These are phyloP conservation scores for Olyra latifolia DNA, from an alignment of 176 grass and related monocot genomes.

Conservation along the genomic window DNA sequence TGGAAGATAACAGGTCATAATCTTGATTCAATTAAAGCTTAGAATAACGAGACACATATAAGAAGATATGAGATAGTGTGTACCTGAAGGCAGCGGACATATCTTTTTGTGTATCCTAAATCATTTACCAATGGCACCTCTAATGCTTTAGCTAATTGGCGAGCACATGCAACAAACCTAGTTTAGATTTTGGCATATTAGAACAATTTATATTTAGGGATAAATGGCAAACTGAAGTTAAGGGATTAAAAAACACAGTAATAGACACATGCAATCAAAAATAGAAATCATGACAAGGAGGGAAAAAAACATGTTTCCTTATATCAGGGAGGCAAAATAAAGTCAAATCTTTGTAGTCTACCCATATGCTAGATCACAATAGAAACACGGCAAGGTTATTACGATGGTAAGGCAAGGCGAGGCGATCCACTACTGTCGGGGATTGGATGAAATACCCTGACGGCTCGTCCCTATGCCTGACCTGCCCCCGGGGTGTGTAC, in stretches of 20 bases:
- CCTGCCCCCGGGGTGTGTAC: too few species aligned
- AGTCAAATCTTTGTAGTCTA: neutral
- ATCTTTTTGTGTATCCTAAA: constrained; percentile 99
- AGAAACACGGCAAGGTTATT: neutral
- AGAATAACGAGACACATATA: neutral
- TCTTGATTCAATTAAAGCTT: neutral
- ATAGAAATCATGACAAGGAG: neutral
- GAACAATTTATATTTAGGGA: neutral
- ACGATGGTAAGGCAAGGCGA: too few species aligned
- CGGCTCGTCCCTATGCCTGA: too few species aligned
- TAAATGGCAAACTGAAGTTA: neutral
- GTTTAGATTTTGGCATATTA: constrained; percentile 27
- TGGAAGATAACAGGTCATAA: constrained; percentile 6
- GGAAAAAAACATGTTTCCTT: neutral
- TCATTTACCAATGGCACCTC: constrained; percentile 99
- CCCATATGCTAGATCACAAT: neutral
- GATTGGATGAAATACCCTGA: too few species aligned
- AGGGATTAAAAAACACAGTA: neutral
- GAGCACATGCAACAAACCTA: constrained; percentile 91
- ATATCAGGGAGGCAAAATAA: neutral
- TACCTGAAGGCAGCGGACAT: constrained; percentile 96
- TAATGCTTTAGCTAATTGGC: constrained; percentile 82
- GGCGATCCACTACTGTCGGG: too few species aligned
- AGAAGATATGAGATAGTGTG: neutral
- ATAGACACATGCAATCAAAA: neutral